Conservation (phyloP, 1,139 yeast genomes). For the Suhomyces atakaporum region DNA sequence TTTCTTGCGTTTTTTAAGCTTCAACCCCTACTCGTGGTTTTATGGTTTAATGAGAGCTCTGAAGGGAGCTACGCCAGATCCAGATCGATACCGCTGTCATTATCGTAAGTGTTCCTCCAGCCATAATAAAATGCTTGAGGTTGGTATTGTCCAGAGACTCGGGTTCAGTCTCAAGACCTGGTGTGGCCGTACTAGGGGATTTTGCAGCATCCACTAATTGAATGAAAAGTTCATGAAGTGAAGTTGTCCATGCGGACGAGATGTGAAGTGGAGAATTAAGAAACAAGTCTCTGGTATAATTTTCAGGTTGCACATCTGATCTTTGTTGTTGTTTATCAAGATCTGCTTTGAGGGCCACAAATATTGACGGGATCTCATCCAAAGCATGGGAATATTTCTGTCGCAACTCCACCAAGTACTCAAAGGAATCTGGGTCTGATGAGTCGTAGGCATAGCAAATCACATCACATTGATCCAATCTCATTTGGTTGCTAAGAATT, state of each 20-base stretch:
- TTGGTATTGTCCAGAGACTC: conserved; percentile 48
- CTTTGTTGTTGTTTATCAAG: conserved; percentile 93
- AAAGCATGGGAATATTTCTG: conserved; percentile 55
- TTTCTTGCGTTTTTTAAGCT: too few species aligned
- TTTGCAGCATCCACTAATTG: conserved; percentile 90
- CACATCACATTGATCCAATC: conserved; percentile 86
- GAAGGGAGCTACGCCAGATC: conserved; percentile 55
- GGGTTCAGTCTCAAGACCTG: conserved; percentile 73
- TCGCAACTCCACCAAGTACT: conserved; percentile 71
- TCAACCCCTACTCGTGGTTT: too few species aligned
- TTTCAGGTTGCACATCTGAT: conserved; percentile 83
- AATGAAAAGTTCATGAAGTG: conserved; percentile 79
- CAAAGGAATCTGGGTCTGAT: conserved; percentile 92
- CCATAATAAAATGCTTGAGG: conserved; percentile 52
- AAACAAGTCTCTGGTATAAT: conserved; percentile 65
- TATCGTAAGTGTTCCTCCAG: conserved; percentile 68
- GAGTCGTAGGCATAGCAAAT: conserved; percentile 89
- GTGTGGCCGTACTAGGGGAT: conserved; percentile 75
- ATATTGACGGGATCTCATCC: conserved; percentile 76
- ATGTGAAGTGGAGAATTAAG: conserved; percentile 77
- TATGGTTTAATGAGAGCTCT: conserved; percentile 18
- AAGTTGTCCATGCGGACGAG: conserved; percentile 85
- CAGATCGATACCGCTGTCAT: conserved; percentile 60
- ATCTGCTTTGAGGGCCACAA: conserved; percentile 93
- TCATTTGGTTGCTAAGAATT: conserved; percentile 66